These are phyloP conservation scores for Peniophora sp. DNA, from an alignment of 1,284 basidiomycete species.

Conservation along the genomic window DNA sequence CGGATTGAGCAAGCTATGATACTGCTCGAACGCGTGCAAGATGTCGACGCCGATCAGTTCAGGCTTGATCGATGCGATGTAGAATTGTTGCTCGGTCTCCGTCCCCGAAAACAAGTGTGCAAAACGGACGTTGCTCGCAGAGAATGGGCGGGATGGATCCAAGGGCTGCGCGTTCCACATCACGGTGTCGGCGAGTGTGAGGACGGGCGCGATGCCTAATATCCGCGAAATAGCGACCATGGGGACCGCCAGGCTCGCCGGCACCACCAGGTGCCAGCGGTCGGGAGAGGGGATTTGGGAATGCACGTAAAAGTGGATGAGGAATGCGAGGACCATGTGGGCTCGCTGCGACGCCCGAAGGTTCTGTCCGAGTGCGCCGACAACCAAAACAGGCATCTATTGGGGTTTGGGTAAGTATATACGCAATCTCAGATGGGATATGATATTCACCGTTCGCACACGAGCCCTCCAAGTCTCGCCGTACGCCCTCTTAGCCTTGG, in stretches of 20 bases:
- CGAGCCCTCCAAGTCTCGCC: constrained; percentile 62
- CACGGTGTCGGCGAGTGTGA: constrained; percentile 95
- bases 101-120: constrained; percentile 79
- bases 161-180: constrained; percentile 86
- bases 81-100: constrained; percentile 83
- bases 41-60: constrained; percentile 87
- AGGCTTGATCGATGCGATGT: constrained; percentile 76
- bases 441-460: constrained; percentile 58
- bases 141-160: constrained; percentile 44
- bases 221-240: constrained; percentile 68
- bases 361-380: constrained; percentile 15
- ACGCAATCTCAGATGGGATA: no score
- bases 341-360: constrained; percentile 70
- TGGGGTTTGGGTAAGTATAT: no score
- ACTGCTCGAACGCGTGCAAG: constrained; percentile 83
- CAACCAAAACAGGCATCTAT: no score
- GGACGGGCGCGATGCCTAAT: constrained; percentile 83
- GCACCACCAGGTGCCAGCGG: constrained; percentile 47
- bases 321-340: constrained; percentile 84
- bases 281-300: constrained; percentile 46
- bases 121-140: constrained; percentile 58
- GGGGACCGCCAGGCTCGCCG: constrained; percentile 75
- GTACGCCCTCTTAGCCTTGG: constrained; percentile 38
- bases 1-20: constrained; percentile 63
- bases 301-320: constrained; percentile 88